These are phyloP conservation scores for Magnolia kwangsiensis DNA, from an alignment of 164 flowering plant species.

Conservation along the genomic window DNA sequence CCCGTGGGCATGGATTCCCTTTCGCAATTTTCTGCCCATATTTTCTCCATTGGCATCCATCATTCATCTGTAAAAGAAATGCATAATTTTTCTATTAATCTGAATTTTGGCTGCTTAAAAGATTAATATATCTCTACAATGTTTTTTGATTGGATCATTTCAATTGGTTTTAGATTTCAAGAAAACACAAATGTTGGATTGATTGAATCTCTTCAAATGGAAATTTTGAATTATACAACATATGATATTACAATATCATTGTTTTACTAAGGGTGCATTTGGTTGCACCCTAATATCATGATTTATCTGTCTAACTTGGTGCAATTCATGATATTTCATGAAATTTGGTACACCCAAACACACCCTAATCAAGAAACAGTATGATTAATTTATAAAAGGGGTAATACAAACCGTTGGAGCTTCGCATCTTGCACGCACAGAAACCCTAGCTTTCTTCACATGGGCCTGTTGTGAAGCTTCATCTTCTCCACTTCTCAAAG, in stretches of 20 bases:
- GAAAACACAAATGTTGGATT: too few species aligned
- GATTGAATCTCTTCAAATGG: too few species aligned
- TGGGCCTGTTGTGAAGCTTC: slow-evolving; percentile 41
- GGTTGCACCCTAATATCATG: too few species aligned
- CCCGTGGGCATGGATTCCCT: slow-evolving; percentile 97
- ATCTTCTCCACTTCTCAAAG: slow-evolving; percentile 39
- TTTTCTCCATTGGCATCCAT: slow-evolving; percentile 99
- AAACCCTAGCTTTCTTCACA: slow-evolving; percentile 83
- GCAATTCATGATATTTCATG: too few species aligned
- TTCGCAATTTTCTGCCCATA: slow-evolving; percentile 93
- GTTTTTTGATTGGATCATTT: too few species aligned
- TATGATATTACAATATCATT: too few species aligned
- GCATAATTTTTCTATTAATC: not conserved
- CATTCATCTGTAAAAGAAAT: slow-evolving; percentile 65
- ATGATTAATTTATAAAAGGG: not conserved
- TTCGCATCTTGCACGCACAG: slow-evolving; percentile 79
- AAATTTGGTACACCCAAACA: too few species aligned
- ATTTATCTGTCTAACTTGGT: too few species aligned
- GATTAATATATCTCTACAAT: not conserved
- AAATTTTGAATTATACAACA: too few species aligned
- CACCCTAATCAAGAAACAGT: not conserved
- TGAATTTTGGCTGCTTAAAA: not conserved
- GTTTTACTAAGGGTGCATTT: too few species aligned
- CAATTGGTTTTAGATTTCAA: too few species aligned
- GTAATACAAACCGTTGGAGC: slow-evolving; percentile 59